Evolutionary conservation across 345 rosid species (phyloP), one percentile per base, ranked within the genome.

Genomic region (Xanthoceras sorbifolium): DNA sequence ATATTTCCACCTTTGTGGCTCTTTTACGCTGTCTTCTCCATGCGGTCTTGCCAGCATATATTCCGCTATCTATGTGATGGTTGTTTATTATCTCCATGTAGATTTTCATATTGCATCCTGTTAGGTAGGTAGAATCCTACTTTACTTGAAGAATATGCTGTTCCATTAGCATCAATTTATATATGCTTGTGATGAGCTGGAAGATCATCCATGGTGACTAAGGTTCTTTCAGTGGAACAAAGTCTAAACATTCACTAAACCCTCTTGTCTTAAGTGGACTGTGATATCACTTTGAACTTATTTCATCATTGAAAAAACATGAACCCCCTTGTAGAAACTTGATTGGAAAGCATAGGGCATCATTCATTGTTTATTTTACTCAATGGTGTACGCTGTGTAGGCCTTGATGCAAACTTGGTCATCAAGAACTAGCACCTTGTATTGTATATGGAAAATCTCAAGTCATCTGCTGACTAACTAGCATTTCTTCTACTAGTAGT

Each of bases 51-150:
- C n/a, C 15, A 36, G 65, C n/a, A 23, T 36, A 4, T 0, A 20
- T 63, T 73, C 20, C 31, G 17, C 76, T 61, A 25, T 73, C 15
- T 28, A 6, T 40, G 62, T 31, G 7, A 6, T 20, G 5, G 22
- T 17, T 36, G 44, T 44, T 44, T 22, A 36, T 15, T 22, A 72
- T 36, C 31, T 15, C 63, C 1, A 20, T 8, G 61, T 10, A 40
- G 40, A 20, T 32, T 26, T 42, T 25, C 17, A 72, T n/a, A 1
- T 25, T 44, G 5, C 12, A 50, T 25, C 50, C 3, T 69, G 64
- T 28, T 60, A 26, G 55, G 20, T 60, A n/a, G 34, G 48, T 63
- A 63, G 62, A 74, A 44, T 29, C 69, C n/a, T n/a, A 48, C 14
- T 63, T 31, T 29, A 14, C 11, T n/a, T 22, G 9, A 50, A 61